Evolutionary conservation across 2,329 filamentous ascomycete genomes (phyloP).

Genomic region (Endocalyx cinctus): DNA sequence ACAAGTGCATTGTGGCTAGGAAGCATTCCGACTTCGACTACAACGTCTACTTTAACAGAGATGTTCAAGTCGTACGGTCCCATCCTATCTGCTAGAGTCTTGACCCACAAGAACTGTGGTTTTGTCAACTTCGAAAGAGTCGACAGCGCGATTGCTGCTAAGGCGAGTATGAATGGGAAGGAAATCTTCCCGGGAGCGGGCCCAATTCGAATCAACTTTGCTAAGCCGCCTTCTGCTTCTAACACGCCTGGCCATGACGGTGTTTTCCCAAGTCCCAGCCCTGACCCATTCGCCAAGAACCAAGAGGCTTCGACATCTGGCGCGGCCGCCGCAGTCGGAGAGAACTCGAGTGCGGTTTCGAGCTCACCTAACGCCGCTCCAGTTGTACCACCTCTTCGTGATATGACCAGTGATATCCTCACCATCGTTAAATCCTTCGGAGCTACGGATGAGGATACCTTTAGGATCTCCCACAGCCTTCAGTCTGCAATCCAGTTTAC

Average conservation of each 20-base stretch:
- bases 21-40: conserved; percentile 95
- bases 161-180: conserved; percentile 84
- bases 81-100: conserved; percentile 84
- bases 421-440: conserved; percentile 87
- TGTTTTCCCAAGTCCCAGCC: conserved; percentile 84
- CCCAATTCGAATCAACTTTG: conserved; percentile 92
- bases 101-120: conserved; percentile 98
- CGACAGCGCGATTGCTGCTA: conserved; percentile 87
- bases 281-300: conserved; percentile 69
- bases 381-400: conserved; percentile 66
- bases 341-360: conserved; percentile 23
- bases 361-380: conserved; percentile 46
- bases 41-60: conserved; percentile 86
- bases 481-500: conserved; percentile 73
- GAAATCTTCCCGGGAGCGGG: conserved; percentile 98
- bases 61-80: conserved; percentile 93
- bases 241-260: conserved; percentile 86
- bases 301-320: conserved; percentile 41
- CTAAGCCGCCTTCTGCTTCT: conserved; percentile 87
- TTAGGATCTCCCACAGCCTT: conserved; percentile 67
- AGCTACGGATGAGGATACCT: conserved; percentile 72
- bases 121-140: conserved; percentile 96
- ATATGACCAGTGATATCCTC: conserved; percentile 78
- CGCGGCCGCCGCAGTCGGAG: conserved; percentile 36
- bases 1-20: conserved; percentile 95